Percentiles rank a stretch among this genome's conserved stretches.
These are phyloP conservation scores for Malus fusca DNA, from an alignment of 306 rosid genomes.

Conservation along the genomic window DNA sequence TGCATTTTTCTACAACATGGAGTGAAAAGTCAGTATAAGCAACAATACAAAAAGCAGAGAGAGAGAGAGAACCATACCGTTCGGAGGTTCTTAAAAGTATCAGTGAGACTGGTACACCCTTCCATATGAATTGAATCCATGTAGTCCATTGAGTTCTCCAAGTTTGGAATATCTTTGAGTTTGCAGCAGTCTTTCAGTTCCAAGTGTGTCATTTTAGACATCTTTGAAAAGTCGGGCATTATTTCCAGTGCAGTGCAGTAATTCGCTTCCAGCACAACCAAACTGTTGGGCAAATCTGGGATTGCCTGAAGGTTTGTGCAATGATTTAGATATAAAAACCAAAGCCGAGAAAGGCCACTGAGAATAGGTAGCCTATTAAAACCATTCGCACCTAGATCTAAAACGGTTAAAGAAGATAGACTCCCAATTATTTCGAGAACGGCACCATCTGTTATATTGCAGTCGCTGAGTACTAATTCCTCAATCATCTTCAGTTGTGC, in stretches of 20 bases:
- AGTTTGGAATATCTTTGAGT: no score
- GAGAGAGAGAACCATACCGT: conserved; percentile 1
- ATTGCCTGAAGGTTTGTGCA: not conserved
- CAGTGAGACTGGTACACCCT: not conserved
- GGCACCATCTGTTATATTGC: no score
- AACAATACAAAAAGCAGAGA: not conserved
- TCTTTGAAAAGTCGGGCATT: not conserved
- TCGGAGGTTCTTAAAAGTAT: not conserved
- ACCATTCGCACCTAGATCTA: no score
- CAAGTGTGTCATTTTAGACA: no score
- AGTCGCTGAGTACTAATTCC: no score
- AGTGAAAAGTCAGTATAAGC: not conserved
- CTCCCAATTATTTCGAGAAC: conserved; percentile 13
- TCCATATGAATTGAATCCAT: not conserved
- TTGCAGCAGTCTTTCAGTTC: no score
- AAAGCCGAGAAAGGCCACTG: no score
- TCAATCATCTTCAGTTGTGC: no score
- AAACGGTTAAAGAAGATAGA: not conserved
- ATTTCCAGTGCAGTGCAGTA: conserved; percentile 3
- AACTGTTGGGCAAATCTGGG: not conserved
- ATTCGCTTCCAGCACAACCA: not conserved
- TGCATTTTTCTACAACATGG: not conserved
- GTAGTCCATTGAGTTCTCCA: not conserved
- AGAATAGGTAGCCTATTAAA: no score
- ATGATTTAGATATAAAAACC: not conserved